A percentile compares a stretch with the other conserved stretches of the same genome.
Conservation (phyloP, 2,329 filamentous ascomycete genomes). For the Talaromyces pinophilus region DNA sequence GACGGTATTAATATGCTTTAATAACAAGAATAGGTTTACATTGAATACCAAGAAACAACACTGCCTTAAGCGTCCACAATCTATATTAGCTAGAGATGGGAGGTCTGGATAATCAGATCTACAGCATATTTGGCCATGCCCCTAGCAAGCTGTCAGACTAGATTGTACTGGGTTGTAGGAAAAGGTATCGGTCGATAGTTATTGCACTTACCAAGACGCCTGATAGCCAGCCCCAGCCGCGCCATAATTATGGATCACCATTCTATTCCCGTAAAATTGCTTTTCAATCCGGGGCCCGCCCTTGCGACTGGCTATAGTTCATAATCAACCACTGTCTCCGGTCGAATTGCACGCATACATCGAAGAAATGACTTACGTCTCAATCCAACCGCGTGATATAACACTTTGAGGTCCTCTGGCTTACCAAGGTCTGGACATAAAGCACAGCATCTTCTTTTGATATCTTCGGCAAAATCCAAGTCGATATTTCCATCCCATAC, state of each 20-base stretch:
- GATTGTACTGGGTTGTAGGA: background rate
- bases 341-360: background rate
- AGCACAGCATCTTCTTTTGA: conserved; percentile 38
- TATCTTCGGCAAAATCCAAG: conserved; percentile 27
- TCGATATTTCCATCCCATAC: conserved; percentile 40
- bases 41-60: background rate
- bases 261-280: background rate
- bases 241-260: conserved; percentile 36
- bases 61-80: background rate
- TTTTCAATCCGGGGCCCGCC: conserved; percentile 12
- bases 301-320: conserved; percentile 4
- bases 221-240: conserved; percentile 19
- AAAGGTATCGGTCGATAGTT: background rate
- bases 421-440: conserved; percentile 38
- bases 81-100: background rate
- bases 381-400: conserved; percentile 11
- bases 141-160: conserved; percentile 1
- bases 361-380: conserved; percentile 4
- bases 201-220: conserved; percentile 15
- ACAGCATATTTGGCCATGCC: conserved; percentile 13
- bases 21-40: background rate
- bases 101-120: conserved; percentile 2
- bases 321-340: background rate
- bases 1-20: background rate
- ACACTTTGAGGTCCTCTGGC: conserved; percentile 10